Evolutionary conservation across 306 rosid genomes (phyloP).

Genomic region (Rosa rugosa): DNA sequence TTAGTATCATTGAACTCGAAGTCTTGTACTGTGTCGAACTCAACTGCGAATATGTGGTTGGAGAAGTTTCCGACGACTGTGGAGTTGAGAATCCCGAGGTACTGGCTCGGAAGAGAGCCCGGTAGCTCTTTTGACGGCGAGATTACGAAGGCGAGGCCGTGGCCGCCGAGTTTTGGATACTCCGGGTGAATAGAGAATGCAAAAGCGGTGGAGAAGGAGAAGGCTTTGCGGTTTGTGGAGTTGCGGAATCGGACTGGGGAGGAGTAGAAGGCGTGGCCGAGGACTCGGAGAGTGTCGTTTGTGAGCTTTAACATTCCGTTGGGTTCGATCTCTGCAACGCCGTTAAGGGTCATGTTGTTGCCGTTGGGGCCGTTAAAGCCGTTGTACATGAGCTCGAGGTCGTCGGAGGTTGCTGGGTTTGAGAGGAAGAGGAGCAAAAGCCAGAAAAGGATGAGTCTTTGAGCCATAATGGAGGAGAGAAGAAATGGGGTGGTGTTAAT

Average conservation of each 20-base stretch:
- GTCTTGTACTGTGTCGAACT: constrained; percentile 57
- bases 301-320: constrained; percentile 37
- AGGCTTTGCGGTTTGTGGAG: constrained; percentile 5
- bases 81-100: constrained; percentile 50
- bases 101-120: constrained; percentile 40
- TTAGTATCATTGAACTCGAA: constrained; percentile 46
- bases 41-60: constrained; percentile 49
- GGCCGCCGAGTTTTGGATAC: constrained; percentile 21
- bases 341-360: constrained; percentile 37
- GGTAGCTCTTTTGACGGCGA: constrained; percentile 18
- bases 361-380: constrained; percentile 30
- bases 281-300: constrained; percentile 16
- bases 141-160: constrained; percentile 27
- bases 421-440: constrained; percentile 23
- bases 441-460: constrained; percentile 22
- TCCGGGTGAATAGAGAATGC: constrained; percentile 23
- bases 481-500: neutral
- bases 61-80: constrained; percentile 48
- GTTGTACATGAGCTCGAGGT: constrained; percentile 23
- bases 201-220: constrained; percentile 22
- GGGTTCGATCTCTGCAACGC: constrained; percentile 31
- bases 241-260: constrained; percentile 6
- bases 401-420: constrained; percentile 14
- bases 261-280: constrained; percentile 24
- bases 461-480: constrained; percentile 23